Conservation (phyloP, 2,329 filamentous ascomycete species). For the Escovopsis sp. region DNA sequence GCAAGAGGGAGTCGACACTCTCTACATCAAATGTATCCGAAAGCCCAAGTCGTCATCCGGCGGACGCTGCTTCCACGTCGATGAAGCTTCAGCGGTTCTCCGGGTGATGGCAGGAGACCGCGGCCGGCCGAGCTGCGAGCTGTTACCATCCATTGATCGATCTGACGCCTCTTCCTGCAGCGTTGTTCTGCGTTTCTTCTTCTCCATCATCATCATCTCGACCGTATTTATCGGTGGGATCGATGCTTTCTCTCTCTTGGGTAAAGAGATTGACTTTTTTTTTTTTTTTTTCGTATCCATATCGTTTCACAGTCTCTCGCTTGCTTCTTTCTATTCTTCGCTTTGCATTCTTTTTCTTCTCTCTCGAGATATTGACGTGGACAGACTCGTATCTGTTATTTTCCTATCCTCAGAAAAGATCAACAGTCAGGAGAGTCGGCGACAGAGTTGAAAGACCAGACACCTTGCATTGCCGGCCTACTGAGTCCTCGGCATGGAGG, state of each 20-base stretch:
- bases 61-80: no score
- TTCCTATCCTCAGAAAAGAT: background rate
- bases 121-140: no score
- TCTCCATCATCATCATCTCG: constrained; percentile 5
- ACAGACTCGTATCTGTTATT: background rate
- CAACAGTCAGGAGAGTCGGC: background rate
- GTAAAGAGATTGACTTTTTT: constrained; percentile 2
- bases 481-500: no score
- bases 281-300: background rate
- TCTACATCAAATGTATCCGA: no score
- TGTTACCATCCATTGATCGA: constrained; percentile 1
- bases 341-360: background rate
- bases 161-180: constrained; percentile 6
- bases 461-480: no score
- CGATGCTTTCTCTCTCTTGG: background rate
- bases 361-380: background rate
- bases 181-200: constrained; percentile 1
- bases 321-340: background rate
- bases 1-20: no score
- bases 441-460: background rate
- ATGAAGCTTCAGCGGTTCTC: background rate
- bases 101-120: background rate
- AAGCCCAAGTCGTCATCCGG: no score
- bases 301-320: constrained; percentile 5
- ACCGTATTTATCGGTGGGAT: no score